phyloP scores from a whole-genome alignment of 2,329 filamentous ascomycete species.

The Nigrograna mackinnonii region DNA sequence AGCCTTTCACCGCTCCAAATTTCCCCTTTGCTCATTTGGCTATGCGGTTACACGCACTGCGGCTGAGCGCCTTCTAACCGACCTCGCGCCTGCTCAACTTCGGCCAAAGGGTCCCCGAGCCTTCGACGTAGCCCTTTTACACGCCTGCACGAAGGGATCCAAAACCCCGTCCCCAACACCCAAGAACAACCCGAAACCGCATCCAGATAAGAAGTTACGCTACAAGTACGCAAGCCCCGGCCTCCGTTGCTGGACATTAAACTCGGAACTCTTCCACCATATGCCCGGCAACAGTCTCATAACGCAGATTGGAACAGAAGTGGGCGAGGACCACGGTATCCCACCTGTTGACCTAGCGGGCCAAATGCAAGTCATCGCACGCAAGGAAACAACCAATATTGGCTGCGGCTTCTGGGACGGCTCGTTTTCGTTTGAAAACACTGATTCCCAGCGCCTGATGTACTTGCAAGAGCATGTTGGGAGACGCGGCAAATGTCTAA shows the following conservation, averaged over 20 bases:
- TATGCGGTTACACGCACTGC: constrained; percentile 47
- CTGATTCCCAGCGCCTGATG: constrained; percentile 30
- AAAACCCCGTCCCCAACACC: constrained; percentile 32
- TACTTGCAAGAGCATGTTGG: constrained; percentile 43
- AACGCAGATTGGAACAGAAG: constrained; percentile 31
- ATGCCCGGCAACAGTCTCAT: constrained; percentile 45
- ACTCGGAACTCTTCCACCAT: constrained; percentile 51
- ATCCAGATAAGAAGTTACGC: constrained; percentile 19
- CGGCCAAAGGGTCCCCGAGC: constrained; percentile 33
- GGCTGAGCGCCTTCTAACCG: constrained; percentile 41
- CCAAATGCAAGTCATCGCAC: constrained; percentile 29
- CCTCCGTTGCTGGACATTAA: constrained; percentile 47
- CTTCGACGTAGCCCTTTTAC: constrained; percentile 48
- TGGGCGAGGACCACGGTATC: constrained; percentile 32
- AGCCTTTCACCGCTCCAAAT: constrained; percentile 45
- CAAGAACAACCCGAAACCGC: constrained; percentile 20
- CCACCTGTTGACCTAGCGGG: constrained; percentile 40
- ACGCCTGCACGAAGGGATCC: constrained; percentile 41
- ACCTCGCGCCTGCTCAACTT: constrained; percentile 40
- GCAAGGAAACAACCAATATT: constrained; percentile 42
- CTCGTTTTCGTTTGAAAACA: constrained; percentile 37
- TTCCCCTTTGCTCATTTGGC: constrained; percentile 50
- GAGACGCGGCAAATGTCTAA: constrained; percentile 41
- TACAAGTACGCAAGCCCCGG: constrained; percentile 36
- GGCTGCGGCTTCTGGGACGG: constrained; percentile 45